Percentiles rank a stretch among this genome's conserved stretches.
Evolutionary conservation across 768 basidiomycete genomes (phyloP).

Genomic region (Amanita jacksonii): DNA sequence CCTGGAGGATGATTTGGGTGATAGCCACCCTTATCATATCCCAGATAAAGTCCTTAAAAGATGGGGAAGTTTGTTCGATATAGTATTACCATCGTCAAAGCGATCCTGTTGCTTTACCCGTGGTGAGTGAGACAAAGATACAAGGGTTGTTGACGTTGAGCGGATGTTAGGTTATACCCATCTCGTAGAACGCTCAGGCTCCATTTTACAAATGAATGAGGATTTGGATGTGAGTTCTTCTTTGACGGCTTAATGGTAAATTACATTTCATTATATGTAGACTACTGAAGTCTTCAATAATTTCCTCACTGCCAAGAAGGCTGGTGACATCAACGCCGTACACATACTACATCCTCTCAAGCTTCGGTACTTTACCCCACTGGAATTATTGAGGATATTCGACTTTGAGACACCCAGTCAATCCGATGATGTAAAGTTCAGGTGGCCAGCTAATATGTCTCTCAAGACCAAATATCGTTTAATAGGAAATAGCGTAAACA

Average conservation of each 20-base stretch:
- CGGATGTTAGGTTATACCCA: constrained; percentile 63
- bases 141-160: background rate
- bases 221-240: constrained; percentile 41
- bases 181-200: constrained; percentile 70
- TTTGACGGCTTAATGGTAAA: constrained; percentile 1
- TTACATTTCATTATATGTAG: constrained; percentile 26
- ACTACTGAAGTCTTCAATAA: constrained; percentile 48
- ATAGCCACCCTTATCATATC: constrained; percentile 25
- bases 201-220: constrained; percentile 66
- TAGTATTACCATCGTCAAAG: constrained; percentile 51
- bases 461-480: constrained; percentile 64
- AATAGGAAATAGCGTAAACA: constrained; percentile 80
- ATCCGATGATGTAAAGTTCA: constrained; percentile 23
- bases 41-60: constrained; percentile 56
- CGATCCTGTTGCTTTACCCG: constrained; percentile 77
- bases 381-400: constrained; percentile 63
- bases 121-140: constrained; percentile 28
- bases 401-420: constrained; percentile 32
- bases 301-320: constrained; percentile 39
- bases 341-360: constrained; percentile 47
- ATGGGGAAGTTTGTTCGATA: constrained; percentile 78
- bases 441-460: constrained; percentile 56
- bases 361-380: constrained; percentile 68
- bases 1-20: constrained; percentile 23
- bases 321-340: constrained; percentile 34